phyloP scores from a whole-genome alignment of 2,329 filamentous ascomycete species.

The Calonectria henricotiae region DNA sequence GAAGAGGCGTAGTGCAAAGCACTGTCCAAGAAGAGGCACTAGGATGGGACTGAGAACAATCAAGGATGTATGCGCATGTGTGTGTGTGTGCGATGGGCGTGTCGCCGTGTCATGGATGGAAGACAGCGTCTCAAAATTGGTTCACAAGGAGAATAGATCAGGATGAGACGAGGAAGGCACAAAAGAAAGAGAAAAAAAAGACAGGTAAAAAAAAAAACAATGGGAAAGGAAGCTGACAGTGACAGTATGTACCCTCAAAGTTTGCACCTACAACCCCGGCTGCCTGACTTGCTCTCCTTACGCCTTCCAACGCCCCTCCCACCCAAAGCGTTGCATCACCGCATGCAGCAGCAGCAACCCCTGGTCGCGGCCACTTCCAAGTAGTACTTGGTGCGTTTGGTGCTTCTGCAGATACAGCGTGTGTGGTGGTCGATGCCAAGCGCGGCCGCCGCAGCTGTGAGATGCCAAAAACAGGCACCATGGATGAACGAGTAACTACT shows the following conservation, averaged over 20 bases:
- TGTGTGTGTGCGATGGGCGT: background rate
- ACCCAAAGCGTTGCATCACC: constrained; percentile 42
- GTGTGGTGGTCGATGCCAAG: constrained; percentile 39
- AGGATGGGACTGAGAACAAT: constrained; percentile 17
- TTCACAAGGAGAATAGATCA: constrained; percentile 8
- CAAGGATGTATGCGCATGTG: constrained; percentile 2
- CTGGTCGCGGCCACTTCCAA: constrained; percentile 43
- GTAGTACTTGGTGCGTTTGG: constrained; percentile 22
- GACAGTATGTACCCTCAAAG: constrained; percentile 25
- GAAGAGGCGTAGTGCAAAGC: constrained; percentile 22
- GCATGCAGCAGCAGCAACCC: constrained; percentile 43
- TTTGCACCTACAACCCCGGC: constrained; percentile 33
- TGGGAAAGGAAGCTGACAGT: constrained; percentile 27
- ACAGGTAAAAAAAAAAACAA: constrained; percentile 20
- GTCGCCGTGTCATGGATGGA: constrained; percentile 23
- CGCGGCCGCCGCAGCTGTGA: constrained; percentile 41
- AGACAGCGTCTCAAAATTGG: constrained; percentile 3
- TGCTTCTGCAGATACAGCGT: constrained; percentile 4
- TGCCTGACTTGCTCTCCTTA: constrained; percentile 15
- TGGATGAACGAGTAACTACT: constrained; percentile 40
- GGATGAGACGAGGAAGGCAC: constrained; percentile 6
- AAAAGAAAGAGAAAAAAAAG: constrained; percentile 4
- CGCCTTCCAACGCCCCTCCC: constrained; percentile 27
- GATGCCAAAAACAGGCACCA: constrained; percentile 40
- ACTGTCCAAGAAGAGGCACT: constrained; percentile 16